These are phyloP conservation scores for Hypomontagnella monticulosa DNA, from an alignment of 495 filamentous ascomycete genomes.

Conservation along the genomic window DNA sequence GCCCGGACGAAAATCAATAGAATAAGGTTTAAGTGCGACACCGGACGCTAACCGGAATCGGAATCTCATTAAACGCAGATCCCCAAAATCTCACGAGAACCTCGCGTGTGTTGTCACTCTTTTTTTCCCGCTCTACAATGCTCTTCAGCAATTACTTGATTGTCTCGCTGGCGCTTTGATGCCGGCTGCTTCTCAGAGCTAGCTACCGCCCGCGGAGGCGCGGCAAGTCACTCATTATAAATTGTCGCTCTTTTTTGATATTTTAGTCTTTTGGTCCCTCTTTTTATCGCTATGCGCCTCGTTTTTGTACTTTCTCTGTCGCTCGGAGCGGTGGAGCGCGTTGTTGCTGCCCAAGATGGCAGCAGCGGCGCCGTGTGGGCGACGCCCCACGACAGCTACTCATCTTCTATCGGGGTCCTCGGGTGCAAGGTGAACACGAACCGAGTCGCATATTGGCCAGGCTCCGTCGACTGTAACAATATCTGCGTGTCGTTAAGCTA, in stretches of 20 bases:
- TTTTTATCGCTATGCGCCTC: conserved; percentile 28
- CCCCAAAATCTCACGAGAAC: conserved; percentile 26
- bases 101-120: conserved; percentile 18
- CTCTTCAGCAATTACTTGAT: conserved; percentile 11
- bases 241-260: conserved; percentile 19
- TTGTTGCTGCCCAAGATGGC: conserved; percentile 33
- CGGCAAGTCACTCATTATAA: conserved; percentile 15
- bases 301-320: conserved; percentile 27
- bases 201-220: conserved; percentile 27
- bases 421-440: conserved; percentile 61
- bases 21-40: conserved; percentile 9
- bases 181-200: conserved; percentile 18
- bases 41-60: conserved; percentile 28
- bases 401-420: conserved; percentile 59
- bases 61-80: conserved; percentile 33
- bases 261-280: conserved; percentile 14
- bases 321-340: conserved; percentile 25
- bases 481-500: conserved; percentile 58
- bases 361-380: conserved; percentile 53
- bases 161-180: conserved; percentile 20
- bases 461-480: conserved; percentile 57
- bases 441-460: conserved; percentile 60
- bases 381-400: conserved; percentile 62
- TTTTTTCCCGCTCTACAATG: conserved; percentile 8
- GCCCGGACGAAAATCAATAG: background rate